These are phyloP conservation scores for Populus hybrid DNA, from an alignment of 441 rosid species.

Conservation along the genomic window DNA sequence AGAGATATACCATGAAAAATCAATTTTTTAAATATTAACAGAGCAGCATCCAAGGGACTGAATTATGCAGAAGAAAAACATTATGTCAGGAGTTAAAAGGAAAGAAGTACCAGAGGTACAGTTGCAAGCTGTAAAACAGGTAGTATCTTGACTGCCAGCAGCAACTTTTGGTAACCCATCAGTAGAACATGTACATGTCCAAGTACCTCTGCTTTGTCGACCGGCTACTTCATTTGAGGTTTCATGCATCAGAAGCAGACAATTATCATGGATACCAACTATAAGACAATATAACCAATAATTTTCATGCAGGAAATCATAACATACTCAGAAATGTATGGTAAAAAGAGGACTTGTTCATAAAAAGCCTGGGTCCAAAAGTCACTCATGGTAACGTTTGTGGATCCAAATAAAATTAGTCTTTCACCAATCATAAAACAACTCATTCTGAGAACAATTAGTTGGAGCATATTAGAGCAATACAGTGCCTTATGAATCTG, in stretches of 20 bases:
- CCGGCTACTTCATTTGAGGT: constrained; percentile 31
- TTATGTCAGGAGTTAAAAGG: neutral
- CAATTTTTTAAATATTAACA: neutral
- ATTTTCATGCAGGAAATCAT: neutral
- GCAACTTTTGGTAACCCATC: constrained; percentile 69
- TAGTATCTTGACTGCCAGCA: constrained; percentile 32
- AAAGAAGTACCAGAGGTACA: constrained; percentile 67
- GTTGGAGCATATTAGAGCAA: neutral
- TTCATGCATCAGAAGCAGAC: constrained; percentile 3
- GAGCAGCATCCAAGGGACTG: neutral
- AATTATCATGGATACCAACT: neutral
- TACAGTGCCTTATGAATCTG: neutral
- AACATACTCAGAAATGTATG: neutral
- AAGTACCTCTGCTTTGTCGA: constrained; percentile 37
- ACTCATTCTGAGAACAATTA: neutral
- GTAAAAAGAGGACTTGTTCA: neutral
- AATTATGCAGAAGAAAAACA: constrained; percentile 1
- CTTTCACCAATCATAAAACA: neutral
- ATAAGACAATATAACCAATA: neutral
- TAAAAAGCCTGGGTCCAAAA: too few relatives aligned
- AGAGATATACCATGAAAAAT: neutral
- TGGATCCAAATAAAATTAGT: neutral
- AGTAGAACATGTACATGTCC: constrained; percentile 70
- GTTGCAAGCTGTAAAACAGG: constrained; percentile 81
- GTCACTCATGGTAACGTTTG: neutral